Conservation (phyloP, 2,329 filamentous ascomycete genomes). For the Capronia coronata region DNA sequence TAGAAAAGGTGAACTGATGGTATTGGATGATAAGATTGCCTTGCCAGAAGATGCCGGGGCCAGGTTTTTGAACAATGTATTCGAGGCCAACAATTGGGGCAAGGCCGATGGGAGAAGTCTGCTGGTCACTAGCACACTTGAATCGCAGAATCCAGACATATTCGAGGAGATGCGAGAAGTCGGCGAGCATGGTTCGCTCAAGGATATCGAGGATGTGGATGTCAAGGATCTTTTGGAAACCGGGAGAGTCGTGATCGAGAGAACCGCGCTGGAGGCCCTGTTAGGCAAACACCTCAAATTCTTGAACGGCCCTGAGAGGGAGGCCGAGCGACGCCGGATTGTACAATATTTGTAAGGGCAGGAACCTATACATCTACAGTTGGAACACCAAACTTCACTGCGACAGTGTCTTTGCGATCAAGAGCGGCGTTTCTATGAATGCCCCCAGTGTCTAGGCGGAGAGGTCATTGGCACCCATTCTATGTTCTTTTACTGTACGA, state of each 20-base stretch:
- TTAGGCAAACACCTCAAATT: constrained; percentile 1
- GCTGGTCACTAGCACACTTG: constrained; percentile 56
- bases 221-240: constrained; percentile 90
- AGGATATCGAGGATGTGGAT: constrained; percentile 73
- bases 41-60: constrained; percentile 49
- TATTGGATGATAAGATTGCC: constrained; percentile 72
- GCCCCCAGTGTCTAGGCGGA: no score
- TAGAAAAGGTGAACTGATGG: constrained; percentile 74
- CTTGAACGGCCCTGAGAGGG: neutral
- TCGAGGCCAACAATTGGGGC: constrained; percentile 65
- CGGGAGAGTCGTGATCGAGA: constrained; percentile 80
- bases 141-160: constrained; percentile 44
- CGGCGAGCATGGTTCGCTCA: constrained; percentile 60
- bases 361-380: neutral
- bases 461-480: no score
- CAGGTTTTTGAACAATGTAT: constrained; percentile 60
- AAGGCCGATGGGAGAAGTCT: constrained; percentile 62
- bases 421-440: no score
- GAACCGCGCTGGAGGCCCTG: constrained; percentile 60
- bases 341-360: neutral
- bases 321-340: neutral
- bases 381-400: no score
- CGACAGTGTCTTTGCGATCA: no score
- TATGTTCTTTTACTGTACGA: no score
- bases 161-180: constrained; percentile 54